Base-by-base conservation (phyloP, 345 rosid genomes). In the Chamaenerion angustifolium region DNA sequence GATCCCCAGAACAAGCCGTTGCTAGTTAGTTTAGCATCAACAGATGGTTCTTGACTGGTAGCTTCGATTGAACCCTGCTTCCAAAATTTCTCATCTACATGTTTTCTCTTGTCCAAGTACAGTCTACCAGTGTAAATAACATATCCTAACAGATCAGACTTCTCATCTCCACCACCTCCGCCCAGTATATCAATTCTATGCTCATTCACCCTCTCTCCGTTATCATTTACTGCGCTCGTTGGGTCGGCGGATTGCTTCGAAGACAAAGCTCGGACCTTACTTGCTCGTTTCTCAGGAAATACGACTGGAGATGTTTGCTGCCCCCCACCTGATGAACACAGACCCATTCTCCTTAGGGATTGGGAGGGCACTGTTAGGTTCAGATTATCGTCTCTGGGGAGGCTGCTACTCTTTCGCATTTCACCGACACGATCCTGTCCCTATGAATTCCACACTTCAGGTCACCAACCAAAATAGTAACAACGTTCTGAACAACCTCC, bases 1-100 rank as follows among this genome's bases (percentile, higher is more conserved):
- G 80, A 75, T 56, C 95, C 83, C 93, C 96, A 92, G 66, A 82
- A 75, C 52, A 92, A 72, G 23, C 88, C 96, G 64, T 64, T 84
- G 74, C 81, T 77, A 14, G 95, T 87, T 54, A 92, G 88, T 73
- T 73, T 87, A 16, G 95, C 88, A 64, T 81, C 71, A 11, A 80
- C 70, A 46, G 77, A 73, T 27, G 74, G 51, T 43, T 52, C 71
- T 17, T 72, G 78, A 51, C 63, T 72, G 48, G 67, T 55, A 10
- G 52, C 18, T 42, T 81, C 94, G 7, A 71, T 25, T 15, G 78
- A 52, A 59, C 71, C 55, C 21, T 66, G 70, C 52, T 63, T 66
- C 45, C 54, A 46, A 51, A 79, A 71, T 8, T 64, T 74, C 45
- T 71, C 73, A 64, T 25, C 49, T 4, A 48, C 62, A 14, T 72